Conservation (phyloP, 2,329 filamentous ascomycete species). For the Diplocarpon mali region DNA sequence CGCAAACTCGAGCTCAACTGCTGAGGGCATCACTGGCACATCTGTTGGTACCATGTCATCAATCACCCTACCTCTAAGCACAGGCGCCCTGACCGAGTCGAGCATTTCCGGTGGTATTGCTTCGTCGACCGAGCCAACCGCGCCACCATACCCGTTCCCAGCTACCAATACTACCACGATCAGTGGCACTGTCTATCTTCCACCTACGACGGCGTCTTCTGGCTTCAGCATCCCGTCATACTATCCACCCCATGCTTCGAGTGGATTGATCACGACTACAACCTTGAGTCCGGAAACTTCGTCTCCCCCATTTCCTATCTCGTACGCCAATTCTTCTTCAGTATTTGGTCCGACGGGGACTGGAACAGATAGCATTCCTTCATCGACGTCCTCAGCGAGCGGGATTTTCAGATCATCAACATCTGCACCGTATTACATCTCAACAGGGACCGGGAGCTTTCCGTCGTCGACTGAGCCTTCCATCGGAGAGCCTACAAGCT, state of each 20-base stretch:
- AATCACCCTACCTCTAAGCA: conserved; percentile 5
- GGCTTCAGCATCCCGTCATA: background rate
- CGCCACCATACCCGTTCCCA: conserved; percentile 2
- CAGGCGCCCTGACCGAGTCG: background rate
- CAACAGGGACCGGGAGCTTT: background rate
- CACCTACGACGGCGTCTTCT: background rate
- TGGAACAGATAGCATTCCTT: conserved; percentile 2
- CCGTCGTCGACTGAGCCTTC: background rate
- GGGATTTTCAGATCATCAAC: background rate
- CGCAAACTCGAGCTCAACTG: conserved; percentile 2
- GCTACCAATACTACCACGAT: background rate
- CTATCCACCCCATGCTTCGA: conserved; percentile 1
- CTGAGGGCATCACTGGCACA: background rate
- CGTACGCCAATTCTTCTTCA: too few relatives aligned
- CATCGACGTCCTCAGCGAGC: background rate
- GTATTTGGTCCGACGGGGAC: conserved; percentile 1
- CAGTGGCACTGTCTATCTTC: background rate
- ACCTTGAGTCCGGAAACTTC: conserved; percentile 2
- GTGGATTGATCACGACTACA: conserved; percentile 1
- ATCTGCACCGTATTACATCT: conserved; percentile 1
- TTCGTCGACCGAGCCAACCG: background rate
- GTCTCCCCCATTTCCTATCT: background rate
- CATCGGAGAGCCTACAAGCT: background rate
- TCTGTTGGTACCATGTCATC: background rate
- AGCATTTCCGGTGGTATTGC: conserved; percentile 1